Evolutionary conservation across 2,329 filamentous ascomycete species (phyloP).

Genomic region (Clarireedia homoeocarpa): DNA sequence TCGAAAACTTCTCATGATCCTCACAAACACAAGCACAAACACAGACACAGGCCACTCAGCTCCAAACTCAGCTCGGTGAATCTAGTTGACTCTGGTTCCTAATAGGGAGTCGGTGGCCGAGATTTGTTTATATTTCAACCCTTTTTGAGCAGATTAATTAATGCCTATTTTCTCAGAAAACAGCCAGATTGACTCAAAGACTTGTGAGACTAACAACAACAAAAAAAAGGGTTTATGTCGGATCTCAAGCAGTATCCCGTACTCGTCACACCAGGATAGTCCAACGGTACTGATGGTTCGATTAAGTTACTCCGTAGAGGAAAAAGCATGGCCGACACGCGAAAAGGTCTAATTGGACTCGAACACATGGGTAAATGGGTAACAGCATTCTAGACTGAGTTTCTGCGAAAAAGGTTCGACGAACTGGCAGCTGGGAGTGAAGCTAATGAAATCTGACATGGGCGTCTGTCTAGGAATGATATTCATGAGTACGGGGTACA

Average conservation of each 20-base stretch:
- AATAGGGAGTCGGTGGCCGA: slow-evolving; percentile 3
- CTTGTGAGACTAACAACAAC: neutral
- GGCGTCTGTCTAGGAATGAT: too few relatives aligned
- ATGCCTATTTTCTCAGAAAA: neutral
- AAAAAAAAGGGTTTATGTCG: neutral
- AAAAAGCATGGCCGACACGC: slow-evolving; percentile 8
- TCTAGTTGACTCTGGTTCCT: neutral
- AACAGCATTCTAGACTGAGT: slow-evolving; percentile 5
- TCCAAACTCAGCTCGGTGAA: slow-evolving; percentile 2
- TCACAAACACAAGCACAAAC: neutral
- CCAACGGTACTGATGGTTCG: slow-evolving; percentile 1
- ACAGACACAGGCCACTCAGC: neutral
- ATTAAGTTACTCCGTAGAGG: neutral
- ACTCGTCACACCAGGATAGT: slow-evolving; percentile 6
- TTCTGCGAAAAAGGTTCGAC: neutral
- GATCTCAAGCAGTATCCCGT: slow-evolving; percentile 7
- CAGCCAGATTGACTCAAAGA: neutral
- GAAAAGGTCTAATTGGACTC: neutral
- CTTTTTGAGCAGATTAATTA: neutral
- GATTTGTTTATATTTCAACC: slow-evolving; percentile 1
- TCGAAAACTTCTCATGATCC: slow-evolving; percentile 1
- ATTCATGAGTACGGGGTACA: too few relatives aligned
- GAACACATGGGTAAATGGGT: slow-evolving; percentile 6
- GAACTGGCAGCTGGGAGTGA: neutral
- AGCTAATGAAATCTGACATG: neutral